Base-by-base conservation (phyloP, 2,329 filamentous ascomycete genomes). In the Pseudogymnoascus sp. region DNA sequence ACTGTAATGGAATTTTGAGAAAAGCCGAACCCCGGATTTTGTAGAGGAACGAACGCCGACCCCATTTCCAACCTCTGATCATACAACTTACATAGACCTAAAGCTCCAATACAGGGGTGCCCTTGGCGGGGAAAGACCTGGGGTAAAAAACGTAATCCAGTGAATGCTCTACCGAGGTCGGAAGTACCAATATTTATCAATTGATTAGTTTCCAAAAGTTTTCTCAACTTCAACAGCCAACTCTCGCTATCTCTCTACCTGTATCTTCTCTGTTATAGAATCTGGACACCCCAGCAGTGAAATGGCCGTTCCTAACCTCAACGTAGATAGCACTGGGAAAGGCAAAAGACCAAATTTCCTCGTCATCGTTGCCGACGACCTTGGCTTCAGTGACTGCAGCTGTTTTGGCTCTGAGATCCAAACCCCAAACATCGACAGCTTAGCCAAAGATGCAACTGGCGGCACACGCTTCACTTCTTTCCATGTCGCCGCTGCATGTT, bases 401-500 rank as follows among this genome's bases (percentile, higher is more conserved):
- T 75, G 74, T 65, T 84, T 82, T 66, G 82, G 82, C 61, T 78
- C 80, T 65, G 81, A 84, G 72, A 84, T 85, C 64, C 75, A 76
- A 25, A 85, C 82, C 0, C 82, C 82, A 1, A 81, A 81, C 67
- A 74, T 85, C 36, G 79, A 84, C 70, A 77, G 75, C 27, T 68
- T 81, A 5, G 78, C 78, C 12, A 69, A 61, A 36, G 40, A 35
- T 21, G 60, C 60, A 35, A 73, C 76, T 72, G 71, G 75, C 61
- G 79, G 83, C 31, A 72, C 87, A 18, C 80, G 83, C 4, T 84
- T 87, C 68, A 87, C 83, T 0, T 82, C 86, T 67, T 87, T 86
- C 71, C 85, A 87, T 68, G 81, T 84, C 1, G 84, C 85, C 0
- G 81, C 84, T 2, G 84, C 85, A 59, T 87, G 84, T 72, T 87